phyloP scores from a whole-genome alignment of 2,329 filamentous ascomycete species.

The Knufia petricola region DNA sequence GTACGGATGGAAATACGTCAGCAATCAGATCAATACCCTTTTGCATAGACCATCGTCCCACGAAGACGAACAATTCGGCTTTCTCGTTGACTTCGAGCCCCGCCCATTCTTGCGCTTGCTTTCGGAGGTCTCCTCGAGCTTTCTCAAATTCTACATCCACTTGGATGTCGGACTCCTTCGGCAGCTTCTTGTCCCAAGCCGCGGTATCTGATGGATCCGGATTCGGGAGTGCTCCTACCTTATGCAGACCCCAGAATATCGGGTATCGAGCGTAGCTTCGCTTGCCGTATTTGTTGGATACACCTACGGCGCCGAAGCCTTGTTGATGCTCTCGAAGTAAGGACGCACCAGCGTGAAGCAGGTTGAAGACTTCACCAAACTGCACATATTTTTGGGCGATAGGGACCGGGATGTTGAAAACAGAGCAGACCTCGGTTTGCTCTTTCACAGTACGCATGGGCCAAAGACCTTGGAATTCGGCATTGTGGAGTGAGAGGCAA shows the following conservation, averaged over 20 bases:
- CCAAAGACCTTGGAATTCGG: slow-evolving; percentile 61
- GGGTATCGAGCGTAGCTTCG: slow-evolving; percentile 57
- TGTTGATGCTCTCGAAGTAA: slow-evolving; percentile 58
- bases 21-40: slow-evolving; percentile 61
- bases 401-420: slow-evolving; percentile 52
- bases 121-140: slow-evolving; percentile 43
- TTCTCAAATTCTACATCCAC: slow-evolving; percentile 49
- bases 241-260: slow-evolving; percentile 58
- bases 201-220: slow-evolving; percentile 57
- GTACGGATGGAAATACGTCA: slow-evolving; percentile 54
- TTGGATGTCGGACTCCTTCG: slow-evolving; percentile 39
- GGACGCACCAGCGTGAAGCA: slow-evolving; percentile 56
- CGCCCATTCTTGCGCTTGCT: slow-evolving; percentile 59
- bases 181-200: slow-evolving; percentile 48
- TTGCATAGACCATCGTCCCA: slow-evolving; percentile 60
- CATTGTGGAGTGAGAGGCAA: slow-evolving; percentile 58
- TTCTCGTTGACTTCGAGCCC: slow-evolving; percentile 51
- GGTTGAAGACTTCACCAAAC: slow-evolving; percentile 60
- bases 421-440: slow-evolving; percentile 52
- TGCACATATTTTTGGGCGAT: slow-evolving; percentile 54
- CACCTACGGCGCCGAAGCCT: slow-evolving; percentile 58
- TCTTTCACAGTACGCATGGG: slow-evolving; percentile 55
- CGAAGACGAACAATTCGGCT: slow-evolving; percentile 58
- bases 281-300: slow-evolving; percentile 59
- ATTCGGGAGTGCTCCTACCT: slow-evolving; percentile 55